Percentiles rank a stretch among this genome's conserved stretches.
Conservation (phyloP, 139 green algal genomes). For the Chlamydomonas incerta region DNA sequence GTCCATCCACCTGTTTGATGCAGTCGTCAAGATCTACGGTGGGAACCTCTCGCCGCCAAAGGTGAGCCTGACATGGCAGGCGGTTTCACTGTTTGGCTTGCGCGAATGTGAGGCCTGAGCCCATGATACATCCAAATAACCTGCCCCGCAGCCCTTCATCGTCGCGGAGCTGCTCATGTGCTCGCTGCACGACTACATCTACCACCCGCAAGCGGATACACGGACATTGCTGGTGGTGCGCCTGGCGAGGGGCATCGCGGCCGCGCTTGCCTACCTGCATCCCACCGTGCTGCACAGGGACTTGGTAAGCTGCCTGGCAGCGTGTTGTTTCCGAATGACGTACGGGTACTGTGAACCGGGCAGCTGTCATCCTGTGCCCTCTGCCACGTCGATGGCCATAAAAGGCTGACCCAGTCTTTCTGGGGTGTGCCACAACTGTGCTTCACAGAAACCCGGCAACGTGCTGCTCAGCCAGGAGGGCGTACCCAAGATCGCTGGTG, state of each 20-base stretch:
- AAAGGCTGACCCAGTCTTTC: too few species aligned
- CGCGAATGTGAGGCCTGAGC: too few species aligned
- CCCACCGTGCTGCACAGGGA: not conserved
- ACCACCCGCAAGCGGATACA: constrained; percentile 10
- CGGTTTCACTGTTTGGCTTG: too few species aligned
- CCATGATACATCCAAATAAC: too few species aligned
- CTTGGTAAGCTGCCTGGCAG: too few species aligned
- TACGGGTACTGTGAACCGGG: too few species aligned
- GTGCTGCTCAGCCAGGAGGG: constrained; percentile 68
- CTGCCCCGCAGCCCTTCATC: constrained; percentile 8
- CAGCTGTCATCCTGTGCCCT: too few species aligned
- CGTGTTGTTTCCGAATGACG: too few species aligned
- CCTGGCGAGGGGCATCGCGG: not conserved
- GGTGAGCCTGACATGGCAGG: too few species aligned
- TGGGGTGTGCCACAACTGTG: too few species aligned
- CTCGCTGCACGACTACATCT: constrained; percentile 30
- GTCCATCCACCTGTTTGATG: too few species aligned
- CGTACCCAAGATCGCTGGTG: constrained; percentile 58
- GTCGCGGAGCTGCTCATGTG: constrained; percentile 24
- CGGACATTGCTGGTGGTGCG: not conserved
- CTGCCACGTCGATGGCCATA: too few species aligned
- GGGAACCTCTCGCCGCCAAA: constrained; percentile 3
- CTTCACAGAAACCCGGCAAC: constrained; percentile 16
- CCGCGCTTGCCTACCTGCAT: not conserved
- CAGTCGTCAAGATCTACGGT: not conserved